Evolutionary conservation across 148 eudicot species (phyloP), one percentile per base, ranked within the genome.

Genomic region (Vaccinium vitisidaea): DNA sequence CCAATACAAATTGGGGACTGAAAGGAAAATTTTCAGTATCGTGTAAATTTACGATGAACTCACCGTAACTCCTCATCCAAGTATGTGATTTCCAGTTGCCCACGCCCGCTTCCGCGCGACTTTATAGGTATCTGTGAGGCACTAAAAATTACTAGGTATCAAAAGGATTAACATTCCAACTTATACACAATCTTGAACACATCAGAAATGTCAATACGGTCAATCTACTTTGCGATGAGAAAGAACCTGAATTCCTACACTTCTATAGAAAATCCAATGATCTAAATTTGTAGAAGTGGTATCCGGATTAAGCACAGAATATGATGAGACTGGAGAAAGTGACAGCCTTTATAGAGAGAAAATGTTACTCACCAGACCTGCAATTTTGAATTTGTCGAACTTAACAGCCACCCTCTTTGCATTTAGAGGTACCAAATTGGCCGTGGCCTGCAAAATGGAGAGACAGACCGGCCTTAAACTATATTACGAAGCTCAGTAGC

Each of bases 61-160:
- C 75, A 88, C 91, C 91, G 63, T 63, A 89, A 82, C 67, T 89
- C 90, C 55, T 89, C 88, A 75, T 89, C 91, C 88, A 89, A 86
- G 87, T 87, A 89, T 25, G 91, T 89, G 55, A 87, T 88, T 75
- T 87, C 90, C 83, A 89, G 83, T 76, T 84, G 84, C 32, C 91
- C 91, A 55, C 90, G 91, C 5, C 90, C 91, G 67, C 88, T 87
- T 78, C 91, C 91, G 80, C 91, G 89, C 6, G 91, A 81, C 83
- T 83, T 89, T 52, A 89, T 85, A 58, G 91, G 91, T 85, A 89
- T 87, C 91, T 89, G 75, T 8, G 39, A 75, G 18, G 53, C 55
- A 75, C 46, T 74, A 36, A 0, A 39, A 76, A 76, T 48, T 4
- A 14, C 23, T 11, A 8, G 3, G 14, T 36, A 55, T 58, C 18